A percentile compares a stretch with the other conserved stretches of the same genome.
These are phyloP conservation scores for Kwoniella sp. DNA, from an alignment of 768 basidiomycete genomes.

Conservation along the genomic window DNA sequence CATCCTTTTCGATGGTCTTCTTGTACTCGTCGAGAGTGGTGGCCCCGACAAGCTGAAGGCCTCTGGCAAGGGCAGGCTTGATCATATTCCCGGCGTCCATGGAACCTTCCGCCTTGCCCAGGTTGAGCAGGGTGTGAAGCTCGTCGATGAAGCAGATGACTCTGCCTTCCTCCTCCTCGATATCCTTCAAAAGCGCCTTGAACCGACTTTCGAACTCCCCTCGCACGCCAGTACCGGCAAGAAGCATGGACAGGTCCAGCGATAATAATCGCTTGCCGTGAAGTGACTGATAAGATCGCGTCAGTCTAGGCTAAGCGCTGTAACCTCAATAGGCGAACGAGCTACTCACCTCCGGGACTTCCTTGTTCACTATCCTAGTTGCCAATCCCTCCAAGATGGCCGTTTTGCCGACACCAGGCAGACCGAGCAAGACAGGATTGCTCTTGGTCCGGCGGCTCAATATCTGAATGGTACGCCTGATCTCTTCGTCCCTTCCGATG, in stretches of 20 bases:
- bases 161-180: conserved; percentile 68
- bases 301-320: not conserved
- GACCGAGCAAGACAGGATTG: conserved; percentile 70
- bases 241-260: conserved; percentile 73
- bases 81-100: conserved; percentile 87
- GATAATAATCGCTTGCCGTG: conserved; percentile 83
- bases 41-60: conserved; percentile 81
- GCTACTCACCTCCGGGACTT: conserved; percentile 74
- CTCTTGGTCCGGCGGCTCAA: conserved; percentile 84
- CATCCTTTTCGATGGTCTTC: conserved; percentile 86
- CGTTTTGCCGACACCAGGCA: conserved; percentile 89
- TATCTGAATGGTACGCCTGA: conserved; percentile 85
- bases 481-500: conserved; percentile 69
- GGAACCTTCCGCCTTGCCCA: conserved; percentile 86
- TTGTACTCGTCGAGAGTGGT: conserved; percentile 88
- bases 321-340: not conserved
- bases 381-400: conserved; percentile 88
- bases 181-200: conserved; percentile 81
- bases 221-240: conserved; percentile 85
- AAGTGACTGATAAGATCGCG: conserved; percentile 59
- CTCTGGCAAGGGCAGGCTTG: conserved; percentile 81
- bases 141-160: conserved; percentile 93
- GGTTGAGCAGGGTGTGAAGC: conserved; percentile 61
- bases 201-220: conserved; percentile 93
- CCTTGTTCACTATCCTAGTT: conserved; percentile 75